A percentile compares a stretch with the other conserved stretches of the same genome.
These are phyloP conservation scores for Auxenochlorella pyrenoidosa DNA, from an alignment of 139 green algal genomes.

Conservation along the genomic window DNA sequence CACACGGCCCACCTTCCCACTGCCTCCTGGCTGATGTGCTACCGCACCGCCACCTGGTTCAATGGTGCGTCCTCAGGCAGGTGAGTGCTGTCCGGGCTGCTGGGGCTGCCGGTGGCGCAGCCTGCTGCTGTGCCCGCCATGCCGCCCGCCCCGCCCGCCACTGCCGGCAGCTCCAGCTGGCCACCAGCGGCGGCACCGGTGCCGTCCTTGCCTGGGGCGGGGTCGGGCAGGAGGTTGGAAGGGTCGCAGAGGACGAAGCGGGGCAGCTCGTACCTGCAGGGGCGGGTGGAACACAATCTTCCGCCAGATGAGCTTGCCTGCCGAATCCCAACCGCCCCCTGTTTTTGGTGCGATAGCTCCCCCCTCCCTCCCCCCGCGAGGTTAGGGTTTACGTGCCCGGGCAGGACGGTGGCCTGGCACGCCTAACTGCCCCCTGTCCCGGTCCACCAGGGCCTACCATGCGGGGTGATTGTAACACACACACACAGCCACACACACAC, in stretches of 20 bases:
- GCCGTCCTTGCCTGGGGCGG: background rate
- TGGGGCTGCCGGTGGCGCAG: background rate
- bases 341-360: too few relatives aligned
- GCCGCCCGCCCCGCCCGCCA: slow-evolving; percentile 8
- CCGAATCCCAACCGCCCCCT: too few relatives aligned
- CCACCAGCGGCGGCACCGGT: background rate
- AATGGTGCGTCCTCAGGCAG: slow-evolving; percentile 1
- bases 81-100: background rate
- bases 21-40: too few relatives aligned
- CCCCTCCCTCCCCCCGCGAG: too few relatives aligned
- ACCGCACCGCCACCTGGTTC: slow-evolving; percentile 25
- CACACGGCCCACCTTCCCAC: too few relatives aligned
- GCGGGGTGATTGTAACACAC: too few relatives aligned
- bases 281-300: background rate
- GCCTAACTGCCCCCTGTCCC: background rate
- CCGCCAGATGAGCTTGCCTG: background rate
- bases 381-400: too few relatives aligned
- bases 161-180: slow-evolving; percentile 31
- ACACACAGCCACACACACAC: too few relatives aligned
- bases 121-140: background rate
- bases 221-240: slow-evolving; percentile 43
- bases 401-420: too few relatives aligned
- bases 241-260: slow-evolving; percentile 70
- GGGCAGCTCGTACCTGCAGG: slow-evolving; percentile 75
- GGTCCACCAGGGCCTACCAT: too few relatives aligned